A percentile compares a stretch with the other conserved stretches of the same genome.
These are phyloP conservation scores for Trichophyton rubrum DNA, from an alignment of 2,329 filamentous ascomycete genomes.

Conservation along the genomic window DNA sequence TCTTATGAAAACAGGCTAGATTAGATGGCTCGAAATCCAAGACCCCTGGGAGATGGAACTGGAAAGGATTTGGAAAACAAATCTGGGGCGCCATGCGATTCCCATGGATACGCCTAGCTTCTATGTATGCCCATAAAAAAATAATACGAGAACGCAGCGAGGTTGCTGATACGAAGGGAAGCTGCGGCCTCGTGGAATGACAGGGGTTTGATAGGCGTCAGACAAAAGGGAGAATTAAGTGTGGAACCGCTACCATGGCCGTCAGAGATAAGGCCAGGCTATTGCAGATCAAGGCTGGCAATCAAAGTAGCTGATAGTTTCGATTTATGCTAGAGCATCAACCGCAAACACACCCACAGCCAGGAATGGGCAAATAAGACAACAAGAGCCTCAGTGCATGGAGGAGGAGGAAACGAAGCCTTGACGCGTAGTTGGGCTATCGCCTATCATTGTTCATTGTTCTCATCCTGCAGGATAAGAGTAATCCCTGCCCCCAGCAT, in stretches of 20 bases:
- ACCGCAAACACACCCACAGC: background rate
- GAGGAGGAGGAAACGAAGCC: background rate
- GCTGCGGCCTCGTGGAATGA: background rate
- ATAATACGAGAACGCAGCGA: background rate
- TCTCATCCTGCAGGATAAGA: background rate
- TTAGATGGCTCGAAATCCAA: background rate
- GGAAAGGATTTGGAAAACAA: background rate
- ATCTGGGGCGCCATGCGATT: background rate
- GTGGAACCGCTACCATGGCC: background rate
- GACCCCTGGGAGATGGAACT: background rate
- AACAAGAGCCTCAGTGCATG: background rate
- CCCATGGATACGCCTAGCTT: background rate
- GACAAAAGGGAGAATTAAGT: background rate
- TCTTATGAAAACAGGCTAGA: background rate
- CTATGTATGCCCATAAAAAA: background rate
- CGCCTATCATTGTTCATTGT: background rate
- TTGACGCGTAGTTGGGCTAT: background rate
- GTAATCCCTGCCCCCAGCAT: no score
- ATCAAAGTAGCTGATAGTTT: background rate
- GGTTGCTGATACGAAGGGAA: background rate
- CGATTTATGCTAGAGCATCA: background rate
- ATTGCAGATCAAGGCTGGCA: background rate
- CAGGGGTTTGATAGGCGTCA: background rate
- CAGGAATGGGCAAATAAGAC: background rate
- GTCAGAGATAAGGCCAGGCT: background rate